These are phyloP conservation scores for Fusarium sp. DNA, from an alignment of 2,329 filamentous ascomycete species.

Conservation along the genomic window DNA sequence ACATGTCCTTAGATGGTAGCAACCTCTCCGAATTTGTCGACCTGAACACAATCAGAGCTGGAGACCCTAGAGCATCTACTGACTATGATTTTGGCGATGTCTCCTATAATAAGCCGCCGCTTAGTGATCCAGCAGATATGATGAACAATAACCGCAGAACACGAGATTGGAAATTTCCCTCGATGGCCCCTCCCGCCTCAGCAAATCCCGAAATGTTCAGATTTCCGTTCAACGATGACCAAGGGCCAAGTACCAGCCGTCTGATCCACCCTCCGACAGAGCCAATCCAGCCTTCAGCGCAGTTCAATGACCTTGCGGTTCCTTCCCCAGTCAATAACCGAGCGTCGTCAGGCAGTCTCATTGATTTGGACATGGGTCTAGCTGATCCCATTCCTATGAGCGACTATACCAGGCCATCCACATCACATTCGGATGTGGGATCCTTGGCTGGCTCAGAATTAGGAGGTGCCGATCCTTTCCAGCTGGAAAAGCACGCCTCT, in stretches of 20 bases:
- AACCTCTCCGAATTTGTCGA: conserved; percentile 70
- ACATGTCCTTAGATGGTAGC: conserved; percentile 67
- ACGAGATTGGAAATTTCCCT: conserved; percentile 70
- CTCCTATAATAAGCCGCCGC: conserved; percentile 61
- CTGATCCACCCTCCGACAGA: conserved; percentile 66
- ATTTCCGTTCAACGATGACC: conserved; percentile 59
- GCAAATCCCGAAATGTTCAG: conserved; percentile 65
- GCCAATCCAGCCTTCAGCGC: conserved; percentile 57
- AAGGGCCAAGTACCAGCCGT: conserved; percentile 50
- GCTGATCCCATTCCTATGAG: conserved; percentile 59
- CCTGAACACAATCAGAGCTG: conserved; percentile 69
- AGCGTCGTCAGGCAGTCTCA: conserved; percentile 60
- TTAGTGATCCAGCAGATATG: conserved; percentile 69
- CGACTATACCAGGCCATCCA: conserved; percentile 66
- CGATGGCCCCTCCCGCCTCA: conserved; percentile 63
- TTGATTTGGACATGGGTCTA: conserved; percentile 67
- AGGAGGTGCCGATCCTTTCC: conserved; percentile 68
- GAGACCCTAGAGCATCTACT: conserved; percentile 58
- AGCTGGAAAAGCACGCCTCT: conserved; percentile 72
- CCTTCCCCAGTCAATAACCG: conserved; percentile 54
- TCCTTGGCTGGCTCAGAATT: conserved; percentile 68
- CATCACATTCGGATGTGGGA: conserved; percentile 68
- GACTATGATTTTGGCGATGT: conserved; percentile 62
- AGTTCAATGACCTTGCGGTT: conserved; percentile 56
- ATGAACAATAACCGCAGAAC: conserved; percentile 63